Conservation (phyloP, 2,329 filamentous ascomycete species). For the Paraphoma chrysanthemicola region DNA sequence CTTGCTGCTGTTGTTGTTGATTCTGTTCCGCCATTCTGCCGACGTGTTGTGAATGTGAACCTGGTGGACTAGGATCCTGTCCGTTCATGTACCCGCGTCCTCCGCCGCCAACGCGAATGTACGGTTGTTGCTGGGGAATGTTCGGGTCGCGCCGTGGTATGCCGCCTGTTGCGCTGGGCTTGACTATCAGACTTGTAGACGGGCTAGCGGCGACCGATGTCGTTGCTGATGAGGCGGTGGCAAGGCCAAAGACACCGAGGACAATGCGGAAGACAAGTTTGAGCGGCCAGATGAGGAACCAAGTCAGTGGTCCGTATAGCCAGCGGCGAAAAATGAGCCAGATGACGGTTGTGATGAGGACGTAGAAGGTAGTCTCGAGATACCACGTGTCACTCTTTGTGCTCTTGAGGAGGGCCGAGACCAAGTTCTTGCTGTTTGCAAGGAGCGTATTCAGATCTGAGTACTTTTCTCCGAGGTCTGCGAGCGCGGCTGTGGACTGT, state of each 20-base stretch:
- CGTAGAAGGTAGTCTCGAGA: conserved; percentile 85
- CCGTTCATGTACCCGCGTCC: conserved; percentile 55
- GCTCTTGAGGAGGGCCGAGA: conserved; percentile 79
- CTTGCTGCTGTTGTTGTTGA: conserved; percentile 29
- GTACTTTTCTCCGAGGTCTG: conserved; percentile 81
- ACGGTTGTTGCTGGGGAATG: conserved; percentile 39
- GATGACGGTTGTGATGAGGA: conserved; percentile 75
- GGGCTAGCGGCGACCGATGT: conserved; percentile 24
- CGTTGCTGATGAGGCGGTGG: conserved; percentile 38
- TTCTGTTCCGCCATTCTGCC: conserved; percentile 28
- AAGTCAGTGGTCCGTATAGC: conserved; percentile 89
- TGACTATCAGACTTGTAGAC: conserved; percentile 50
- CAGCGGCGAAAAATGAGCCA: conserved; percentile 89
- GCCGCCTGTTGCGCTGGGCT: conserved; percentile 52
- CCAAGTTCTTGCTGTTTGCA: conserved; percentile 73
- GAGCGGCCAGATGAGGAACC: conserved; percentile 85
- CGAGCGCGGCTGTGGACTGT: conserved; percentile 83
- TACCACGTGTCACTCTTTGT: conserved; percentile 99
- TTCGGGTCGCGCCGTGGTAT: conserved; percentile 40
- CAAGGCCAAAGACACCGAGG: conserved; percentile 64
- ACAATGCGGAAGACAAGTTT: conserved; percentile 68
- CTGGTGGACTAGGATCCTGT: conserved; percentile 46
- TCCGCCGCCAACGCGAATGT: conserved; percentile 58
- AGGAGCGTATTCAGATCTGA: conserved; percentile 79
- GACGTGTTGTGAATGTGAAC: conserved; percentile 46